Evolutionary conservation across 805 yeast genomes (phyloP).

Genomic region (Ogataea wickerhamii): DNA sequence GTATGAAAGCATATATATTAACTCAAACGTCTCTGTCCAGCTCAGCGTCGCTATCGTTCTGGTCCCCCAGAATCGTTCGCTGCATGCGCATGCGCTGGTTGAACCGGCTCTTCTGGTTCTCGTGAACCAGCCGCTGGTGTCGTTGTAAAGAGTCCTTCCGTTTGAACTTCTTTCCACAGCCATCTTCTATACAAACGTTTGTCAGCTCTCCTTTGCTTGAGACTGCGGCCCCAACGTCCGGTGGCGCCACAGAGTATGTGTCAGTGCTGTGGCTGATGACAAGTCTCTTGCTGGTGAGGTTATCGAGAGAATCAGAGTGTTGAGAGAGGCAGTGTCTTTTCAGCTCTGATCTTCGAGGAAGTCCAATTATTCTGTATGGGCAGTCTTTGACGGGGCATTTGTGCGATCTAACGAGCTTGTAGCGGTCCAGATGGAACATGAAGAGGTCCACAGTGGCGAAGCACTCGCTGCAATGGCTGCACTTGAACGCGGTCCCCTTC

Average conservation of each 20-base stretch:
- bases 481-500: conserved; percentile 43
- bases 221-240: neutral
- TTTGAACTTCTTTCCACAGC: conserved; percentile 47
- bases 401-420: conserved; percentile 34
- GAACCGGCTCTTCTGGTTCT: conserved; percentile 38
- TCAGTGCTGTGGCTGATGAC: neutral
- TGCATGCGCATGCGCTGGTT: conserved; percentile 31
- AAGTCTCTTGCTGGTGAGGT: conserved; percentile 6
- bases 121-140: conserved; percentile 52
- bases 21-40: too few relatives aligned
- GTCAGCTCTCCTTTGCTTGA: neutral
- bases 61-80: conserved; percentile 18
- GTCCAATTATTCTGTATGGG: conserved; percentile 47
- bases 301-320: conserved; percentile 30
- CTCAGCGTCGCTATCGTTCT: too few relatives aligned
- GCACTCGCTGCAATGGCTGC: conserved; percentile 43
- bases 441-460: conserved; percentile 34
- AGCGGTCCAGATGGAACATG: conserved; percentile 40
- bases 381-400: conserved; percentile 46
- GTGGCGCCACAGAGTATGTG: conserved; percentile 1
- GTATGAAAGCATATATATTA: too few relatives aligned
- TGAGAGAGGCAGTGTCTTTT: conserved; percentile 49
- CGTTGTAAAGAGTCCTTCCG: conserved; percentile 52
- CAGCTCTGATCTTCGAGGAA: conserved; percentile 46
- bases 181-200: conserved; percentile 19